These are phyloP conservation scores for Coemansia sp. DNA, from an alignment of 192 early-diverging fungal genomes.

Conservation along the genomic window DNA sequence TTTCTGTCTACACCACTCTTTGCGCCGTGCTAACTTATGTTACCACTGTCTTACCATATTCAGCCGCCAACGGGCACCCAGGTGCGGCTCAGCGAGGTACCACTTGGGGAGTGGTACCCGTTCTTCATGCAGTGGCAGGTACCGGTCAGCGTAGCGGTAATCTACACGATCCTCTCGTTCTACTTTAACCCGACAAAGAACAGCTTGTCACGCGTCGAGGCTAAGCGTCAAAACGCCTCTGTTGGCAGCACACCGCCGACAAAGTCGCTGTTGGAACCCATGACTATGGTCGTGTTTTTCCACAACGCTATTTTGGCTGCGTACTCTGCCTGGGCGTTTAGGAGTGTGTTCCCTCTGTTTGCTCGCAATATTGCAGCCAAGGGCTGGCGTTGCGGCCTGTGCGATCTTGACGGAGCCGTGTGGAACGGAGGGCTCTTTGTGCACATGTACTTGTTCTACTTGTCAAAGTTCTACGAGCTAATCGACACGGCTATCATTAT, in stretches of 20 bases:
- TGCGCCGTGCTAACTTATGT: not conserved
- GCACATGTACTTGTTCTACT: slow-evolving; percentile 82
- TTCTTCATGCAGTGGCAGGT: slow-evolving; percentile 75
- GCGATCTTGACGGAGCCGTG: slow-evolving; percentile 66
- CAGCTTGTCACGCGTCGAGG: slow-evolving; percentile 20
- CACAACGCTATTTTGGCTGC: slow-evolving; percentile 76
- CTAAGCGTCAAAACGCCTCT: slow-evolving; percentile 17
- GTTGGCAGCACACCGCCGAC: not conserved
- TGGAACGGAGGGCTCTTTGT: slow-evolving; percentile 73
- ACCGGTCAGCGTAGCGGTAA: slow-evolving; percentile 59
- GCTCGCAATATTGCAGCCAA: slow-evolving; percentile 59
- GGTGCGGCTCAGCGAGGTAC: slow-evolving; percentile 58
- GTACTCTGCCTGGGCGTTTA: slow-evolving; percentile 76
- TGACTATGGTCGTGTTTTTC: slow-evolving; percentile 76
- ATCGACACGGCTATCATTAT: slow-evolving; percentile 83
- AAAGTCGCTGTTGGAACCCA: slow-evolving; percentile 43
- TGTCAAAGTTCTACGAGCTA: slow-evolving; percentile 85
- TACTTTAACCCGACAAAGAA: slow-evolving; percentile 27
- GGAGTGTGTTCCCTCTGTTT: slow-evolving; percentile 63
- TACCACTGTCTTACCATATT: slow-evolving; percentile 14
- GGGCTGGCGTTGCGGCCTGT: slow-evolving; percentile 63
- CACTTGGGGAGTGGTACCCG: slow-evolving; percentile 71
- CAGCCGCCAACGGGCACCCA: slow-evolving; percentile 32
- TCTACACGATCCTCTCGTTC: slow-evolving; percentile 58
- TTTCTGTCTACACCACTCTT: not conserved